Base-by-base conservation (phyloP, 805 yeast genomes). In the Vanderwaltozyma verrucispora region DNA sequence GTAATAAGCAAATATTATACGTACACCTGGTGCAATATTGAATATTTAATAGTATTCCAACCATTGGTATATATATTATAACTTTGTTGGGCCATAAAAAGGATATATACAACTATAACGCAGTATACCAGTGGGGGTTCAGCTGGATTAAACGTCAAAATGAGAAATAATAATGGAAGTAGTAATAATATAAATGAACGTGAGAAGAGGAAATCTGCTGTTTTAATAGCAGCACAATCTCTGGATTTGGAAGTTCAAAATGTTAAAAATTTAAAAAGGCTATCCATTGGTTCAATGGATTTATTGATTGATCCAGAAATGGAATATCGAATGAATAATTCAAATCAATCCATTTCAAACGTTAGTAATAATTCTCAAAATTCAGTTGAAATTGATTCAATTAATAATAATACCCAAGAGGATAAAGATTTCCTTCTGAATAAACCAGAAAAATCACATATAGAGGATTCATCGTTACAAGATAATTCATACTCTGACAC, bases 171-270 rank as follows among this genome's bases (percentile, higher is more conserved):
- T n/a, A n/a, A n/a, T n/a, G n/a, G n/a, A n/a, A n/a, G n/a, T n/a
- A n/a, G n/a, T n/a, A n/a, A n/a, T n/a, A n/a, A n/a, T n/a, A n/a
- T n/a, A n/a, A n/a, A n/a, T 6, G 28, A 21, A n/a, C 11, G 28
- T n/a, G 53, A 59, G 19, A 60, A 60, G 44, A 46, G 68, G 37
- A 64, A 65, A 42, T 63, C 71, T 40, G 60, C 72, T 50, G 62
- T 67, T 37, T 49, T 66, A 29, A 67, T 72, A 24, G 92, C 92
- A 2, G 86, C 85, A 3, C 77, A 76, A 47, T 84, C 83, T 8
- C 72, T 82, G 30, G 84, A 80, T 49, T 77, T 75, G 43, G 89
- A 82, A 52, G 69, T 80, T 44, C 76, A 76, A 56, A 74, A 77
- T 54, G 81, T 82, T 43, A 74, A 80, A 25, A 80, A 84, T n/a